Base-by-base conservation (phyloP, 129 eudicot species). In the Pittosporum tobira region DNA sequence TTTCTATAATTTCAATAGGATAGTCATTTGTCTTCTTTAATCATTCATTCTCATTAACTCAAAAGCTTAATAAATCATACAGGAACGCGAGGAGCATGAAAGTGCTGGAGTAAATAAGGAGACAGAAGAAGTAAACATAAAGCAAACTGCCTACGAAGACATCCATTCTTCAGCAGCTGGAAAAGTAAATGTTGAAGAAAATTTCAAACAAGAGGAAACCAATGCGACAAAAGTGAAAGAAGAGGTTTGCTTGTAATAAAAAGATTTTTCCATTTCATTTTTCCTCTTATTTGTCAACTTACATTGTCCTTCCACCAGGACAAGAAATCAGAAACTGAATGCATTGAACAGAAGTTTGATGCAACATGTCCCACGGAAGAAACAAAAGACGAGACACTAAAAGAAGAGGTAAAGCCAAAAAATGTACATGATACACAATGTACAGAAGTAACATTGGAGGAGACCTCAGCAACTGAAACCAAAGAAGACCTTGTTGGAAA, bases 151-250 rank as follows among this genome's bases (percentile, higher is more conserved):
- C 71, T 1, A 57, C 6, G 22, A 34, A 40, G 45, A 19, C 48
- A 48, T 31, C 59, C 57, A 50, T 57, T 45, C 36, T 51, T 25
- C 67, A 51, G 64, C 34, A 30, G 38, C 6, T 28, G 43, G 19
- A 62, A 54, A 48, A 28, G 23, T 51, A 68, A 40, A 38, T 1
- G 66, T 42, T 54, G 71, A 34, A 26, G 60, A 59, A 28, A 4
- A 20, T 25, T 21, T 68, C 5, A 38, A 76, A 49, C 71, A 76
- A 62, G 49, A 48, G 53, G 70, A 67, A 45, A 43, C 57, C 24
- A 53, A 48, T 31, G 57, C 3, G 5, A 20, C 24, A 34, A 62
- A 51, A 51, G 36, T 64, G 47, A 52, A 29, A 44, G 52, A 55
- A 38, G 63, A 65, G 57, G 66, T 61, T 8, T 43, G 66, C 12